A percentile compares a stretch with the other conserved stretches of the same genome.
phyloP scores from a whole-genome alignment of 2,329 filamentous ascomycete genomes.

The Pseudocercospora cruenta region DNA sequence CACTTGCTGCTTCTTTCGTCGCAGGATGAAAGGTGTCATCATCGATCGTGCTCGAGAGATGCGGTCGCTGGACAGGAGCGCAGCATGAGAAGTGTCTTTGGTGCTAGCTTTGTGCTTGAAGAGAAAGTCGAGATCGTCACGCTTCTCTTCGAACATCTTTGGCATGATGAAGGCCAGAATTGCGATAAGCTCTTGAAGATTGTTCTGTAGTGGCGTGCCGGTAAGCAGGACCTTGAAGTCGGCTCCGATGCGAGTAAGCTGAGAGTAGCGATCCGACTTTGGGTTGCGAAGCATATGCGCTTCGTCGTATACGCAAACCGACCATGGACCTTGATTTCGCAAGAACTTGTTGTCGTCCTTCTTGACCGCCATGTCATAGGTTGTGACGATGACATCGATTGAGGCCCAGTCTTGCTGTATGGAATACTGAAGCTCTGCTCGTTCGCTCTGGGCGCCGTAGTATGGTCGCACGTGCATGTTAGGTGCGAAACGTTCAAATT shows the following conservation, averaged over 20 bases:
- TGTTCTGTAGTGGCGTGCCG: conserved; percentile 92
- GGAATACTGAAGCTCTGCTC: conserved; percentile 68
- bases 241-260: conserved; percentile 75
- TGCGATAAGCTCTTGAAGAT: conserved; percentile 86
- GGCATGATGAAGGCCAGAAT: conserved; percentile 95
- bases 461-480: conserved; percentile 71
- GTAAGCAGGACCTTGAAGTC: conserved; percentile 85
- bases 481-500: conserved; percentile 87
- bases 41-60: conserved; percentile 87
- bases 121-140: conserved; percentile 79
- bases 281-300: conserved; percentile 92
- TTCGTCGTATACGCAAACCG: conserved; percentile 82
- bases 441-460: conserved; percentile 70
- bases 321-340: conserved; percentile 55
- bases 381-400: conserved; percentile 72
- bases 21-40: conserved; percentile 91
- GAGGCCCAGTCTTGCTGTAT: conserved; percentile 66
- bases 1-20: conserved; percentile 89
- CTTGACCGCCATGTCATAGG: conserved; percentile 67
- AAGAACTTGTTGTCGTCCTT: conserved; percentile 67
- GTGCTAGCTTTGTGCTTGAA: conserved; percentile 92
- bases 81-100: conserved; percentile 73
- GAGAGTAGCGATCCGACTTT: conserved; percentile 77
- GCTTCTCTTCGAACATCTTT: conserved; percentile 73
- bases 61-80: conserved; percentile 82